A percentile compares a stretch with the other conserved stretches of the same genome.
phyloP scores from a whole-genome alignment of 306 rosid species.

The Ochetophila trinervis region DNA sequence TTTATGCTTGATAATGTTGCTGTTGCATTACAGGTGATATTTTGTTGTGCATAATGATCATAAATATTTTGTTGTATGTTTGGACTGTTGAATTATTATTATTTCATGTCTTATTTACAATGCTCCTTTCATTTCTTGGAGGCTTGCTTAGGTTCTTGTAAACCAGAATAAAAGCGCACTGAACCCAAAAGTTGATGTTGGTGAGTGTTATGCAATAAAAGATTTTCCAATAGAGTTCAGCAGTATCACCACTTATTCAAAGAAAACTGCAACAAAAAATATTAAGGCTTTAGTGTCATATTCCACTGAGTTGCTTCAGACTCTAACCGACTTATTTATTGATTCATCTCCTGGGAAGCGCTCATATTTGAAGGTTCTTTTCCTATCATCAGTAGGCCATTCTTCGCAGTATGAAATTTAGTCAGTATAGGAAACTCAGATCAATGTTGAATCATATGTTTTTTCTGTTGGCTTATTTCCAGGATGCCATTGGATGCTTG shows the following conservation, averaged over 20 bases:
- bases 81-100: constrained; percentile 12
- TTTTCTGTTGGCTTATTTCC: constrained; percentile 21
- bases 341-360: constrained; percentile 48
- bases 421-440: not conserved
- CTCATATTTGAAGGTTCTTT: constrained; percentile 55
- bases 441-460: not conserved
- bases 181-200: constrained; percentile 34
- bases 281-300: constrained; percentile 59
- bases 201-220: constrained; percentile 21
- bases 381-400: constrained; percentile 16
- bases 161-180: constrained; percentile 68
- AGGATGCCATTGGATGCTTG: constrained; percentile 86
- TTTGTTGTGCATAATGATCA: not conserved
- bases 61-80: constrained; percentile 14
- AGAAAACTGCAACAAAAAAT: constrained; percentile 69
- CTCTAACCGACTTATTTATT: constrained; percentile 61
- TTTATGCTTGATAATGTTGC: constrained; percentile 68
- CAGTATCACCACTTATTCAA: constrained; percentile 52
- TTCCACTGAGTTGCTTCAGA: constrained; percentile 58
- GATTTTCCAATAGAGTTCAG: constrained; percentile 34
- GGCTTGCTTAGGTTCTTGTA: constrained; percentile 62
- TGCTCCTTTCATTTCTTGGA: constrained; percentile 16
- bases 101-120: constrained; percentile 1
- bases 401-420: not conserved
- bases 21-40: constrained; percentile 64